Conservation (phyloP, 352 stramenopile genomes). For the Phytophthora litchii region DNA sequence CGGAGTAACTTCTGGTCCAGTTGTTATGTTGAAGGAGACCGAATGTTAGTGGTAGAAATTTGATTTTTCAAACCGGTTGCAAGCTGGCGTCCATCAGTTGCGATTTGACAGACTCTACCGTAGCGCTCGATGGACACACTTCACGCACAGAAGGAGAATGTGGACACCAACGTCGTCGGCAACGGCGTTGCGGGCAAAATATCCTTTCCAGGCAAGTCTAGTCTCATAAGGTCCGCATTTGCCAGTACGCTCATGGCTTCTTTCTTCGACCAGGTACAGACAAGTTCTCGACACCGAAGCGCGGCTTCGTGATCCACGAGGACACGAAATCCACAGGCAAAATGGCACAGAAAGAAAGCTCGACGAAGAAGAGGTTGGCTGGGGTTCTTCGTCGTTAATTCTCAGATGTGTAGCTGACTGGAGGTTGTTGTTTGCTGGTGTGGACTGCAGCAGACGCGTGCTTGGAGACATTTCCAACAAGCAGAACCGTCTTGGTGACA, state of each 20-base stretch:
- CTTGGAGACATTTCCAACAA: slow-evolving; percentile 84
- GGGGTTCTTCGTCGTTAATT: background rate
- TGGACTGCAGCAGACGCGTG: slow-evolving; percentile 48
- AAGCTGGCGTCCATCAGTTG: no score
- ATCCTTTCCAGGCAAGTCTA: slow-evolving; percentile 29
- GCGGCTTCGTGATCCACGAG: slow-evolving; percentile 45
- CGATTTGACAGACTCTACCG: background rate
- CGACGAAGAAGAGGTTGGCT: slow-evolving; percentile 54
- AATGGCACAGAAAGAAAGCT: slow-evolving; percentile 43
- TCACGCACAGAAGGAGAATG: slow-evolving; percentile 79
- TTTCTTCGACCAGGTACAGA: slow-evolving; percentile 14
- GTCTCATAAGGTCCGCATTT: background rate
- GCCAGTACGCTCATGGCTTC: background rate
- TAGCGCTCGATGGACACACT: slow-evolving; percentile 54
- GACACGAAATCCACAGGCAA: slow-evolving; percentile 42
- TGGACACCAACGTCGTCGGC: slow-evolving; percentile 39
- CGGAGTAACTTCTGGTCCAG: no score
- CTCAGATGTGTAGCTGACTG: background rate
- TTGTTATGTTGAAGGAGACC: slow-evolving; percentile 1
- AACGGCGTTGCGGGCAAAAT: slow-evolving; percentile 32
- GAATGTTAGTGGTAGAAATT: slow-evolving; percentile 34
- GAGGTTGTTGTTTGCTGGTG: background rate
- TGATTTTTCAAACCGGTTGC: slow-evolving; percentile 20
- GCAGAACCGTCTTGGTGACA: slow-evolving; percentile 40
- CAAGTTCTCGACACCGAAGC: slow-evolving; percentile 41